A percentile compares a stretch with the other conserved stretches of the same genome.
Conservation (phyloP, 2,329 filamentous ascomycete genomes). For the Verticillium klebahnii region DNA sequence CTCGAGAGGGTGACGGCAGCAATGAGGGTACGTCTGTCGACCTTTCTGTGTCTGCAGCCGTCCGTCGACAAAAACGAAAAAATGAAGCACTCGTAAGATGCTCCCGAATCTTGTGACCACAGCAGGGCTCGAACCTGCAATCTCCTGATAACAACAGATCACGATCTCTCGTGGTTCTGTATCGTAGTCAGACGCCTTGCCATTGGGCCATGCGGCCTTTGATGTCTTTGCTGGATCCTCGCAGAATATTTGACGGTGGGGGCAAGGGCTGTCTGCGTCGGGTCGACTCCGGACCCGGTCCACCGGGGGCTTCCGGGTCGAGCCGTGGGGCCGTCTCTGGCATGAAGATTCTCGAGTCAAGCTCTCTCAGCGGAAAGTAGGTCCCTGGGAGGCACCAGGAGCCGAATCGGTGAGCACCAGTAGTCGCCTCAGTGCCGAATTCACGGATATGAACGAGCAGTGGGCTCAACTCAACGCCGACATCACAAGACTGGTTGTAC, state of each 20-base stretch:
- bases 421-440: no score
- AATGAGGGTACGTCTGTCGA: no score
- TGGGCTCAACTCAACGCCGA: no score
- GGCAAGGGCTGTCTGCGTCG: background rate
- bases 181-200: constrained; percentile 40
- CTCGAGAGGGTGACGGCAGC: no score
- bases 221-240: background rate
- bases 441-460: no score
- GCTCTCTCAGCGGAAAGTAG: no score
- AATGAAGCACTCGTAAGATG: background rate
- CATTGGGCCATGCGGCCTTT: constrained; percentile 26
- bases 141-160: background rate
- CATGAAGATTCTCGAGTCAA: background rate
- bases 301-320: background rate
- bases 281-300: background rate
- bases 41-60: no score
- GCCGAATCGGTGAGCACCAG: no score
- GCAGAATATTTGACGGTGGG: background rate
- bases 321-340: background rate
- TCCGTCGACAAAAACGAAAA: background rate
- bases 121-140: background rate
- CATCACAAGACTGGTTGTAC: no score
- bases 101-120: background rate
- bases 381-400: no score
- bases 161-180: background rate